phyloP scores from a whole-genome alignment of 306 rosid species.

The Senna siamea region DNA sequence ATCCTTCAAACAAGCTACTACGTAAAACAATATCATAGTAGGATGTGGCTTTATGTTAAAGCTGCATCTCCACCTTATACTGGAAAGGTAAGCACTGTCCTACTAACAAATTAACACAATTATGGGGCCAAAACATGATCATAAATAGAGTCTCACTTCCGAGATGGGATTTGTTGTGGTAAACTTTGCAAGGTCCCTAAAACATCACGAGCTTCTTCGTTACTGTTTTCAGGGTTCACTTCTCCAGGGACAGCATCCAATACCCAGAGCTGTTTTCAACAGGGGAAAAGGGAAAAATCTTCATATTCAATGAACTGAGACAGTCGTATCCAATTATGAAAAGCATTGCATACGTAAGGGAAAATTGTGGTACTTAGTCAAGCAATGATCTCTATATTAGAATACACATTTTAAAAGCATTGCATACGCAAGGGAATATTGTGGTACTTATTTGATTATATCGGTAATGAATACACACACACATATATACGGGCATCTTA shows the following conservation, averaged over 20 bases:
- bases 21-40: not conserved
- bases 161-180: conserved; percentile 67
- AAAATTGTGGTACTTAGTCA: no score
- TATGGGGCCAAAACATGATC: conserved; percentile 25
- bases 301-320: conserved; percentile 33
- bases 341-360: no score
- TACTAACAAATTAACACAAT: conserved; percentile 11
- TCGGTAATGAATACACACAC: not conserved
- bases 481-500: not conserved
- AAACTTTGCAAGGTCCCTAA: conserved; percentile 74
- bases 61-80: not conserved
- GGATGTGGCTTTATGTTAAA: not conserved
- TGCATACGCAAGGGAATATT: not conserved
- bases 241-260: conserved; percentile 89
- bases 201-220: conserved; percentile 76
- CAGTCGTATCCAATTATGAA: conserved; percentile 21
- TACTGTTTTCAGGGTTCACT: conserved; percentile 53
- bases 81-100: no score
- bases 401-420: conserved; percentile 14
- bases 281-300: conserved; percentile 32
- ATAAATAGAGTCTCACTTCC: conserved; percentile 61
- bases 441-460: not conserved
- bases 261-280: conserved; percentile 90
- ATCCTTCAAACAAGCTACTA: not conserved
- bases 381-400: not conserved